These are phyloP conservation scores for Nyssa sinensis DNA, from an alignment of 148 eudicot species.

Conservation along the genomic window DNA sequence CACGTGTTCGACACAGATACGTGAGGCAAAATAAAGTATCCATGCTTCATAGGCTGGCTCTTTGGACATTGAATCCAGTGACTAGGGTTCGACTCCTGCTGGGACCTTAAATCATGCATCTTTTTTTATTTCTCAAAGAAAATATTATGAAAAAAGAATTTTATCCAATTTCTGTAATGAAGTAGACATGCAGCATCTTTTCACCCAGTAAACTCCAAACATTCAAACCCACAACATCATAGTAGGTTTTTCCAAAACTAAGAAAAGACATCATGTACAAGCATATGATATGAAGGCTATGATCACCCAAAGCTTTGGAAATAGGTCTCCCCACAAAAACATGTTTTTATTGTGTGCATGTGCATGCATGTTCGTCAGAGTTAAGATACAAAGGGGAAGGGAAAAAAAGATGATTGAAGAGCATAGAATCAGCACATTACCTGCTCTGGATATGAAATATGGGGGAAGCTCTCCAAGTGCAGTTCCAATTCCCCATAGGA, in stretches of 20 bases:
- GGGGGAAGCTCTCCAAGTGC: conserved; percentile 96
- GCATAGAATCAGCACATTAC: conserved; percentile 23
- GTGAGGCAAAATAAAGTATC: too few relatives aligned
- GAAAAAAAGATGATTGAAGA: not conserved
- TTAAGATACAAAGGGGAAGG: too few relatives aligned
- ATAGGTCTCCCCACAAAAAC: not conserved
- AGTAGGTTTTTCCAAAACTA: not conserved
- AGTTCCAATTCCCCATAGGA: conserved; percentile 87
- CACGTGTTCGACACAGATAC: too few relatives aligned
- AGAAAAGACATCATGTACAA: not conserved
- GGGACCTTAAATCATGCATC: too few relatives aligned
- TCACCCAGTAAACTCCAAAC: not conserved
- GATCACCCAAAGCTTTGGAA: not conserved
- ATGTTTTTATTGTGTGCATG: not conserved
- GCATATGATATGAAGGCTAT: not conserved
- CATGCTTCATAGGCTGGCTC: too few relatives aligned
- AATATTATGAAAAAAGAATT: too few relatives aligned
- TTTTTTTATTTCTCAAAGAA: too few relatives aligned
- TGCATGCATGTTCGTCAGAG: not conserved
- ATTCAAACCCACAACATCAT: not conserved
- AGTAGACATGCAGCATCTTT: not conserved
- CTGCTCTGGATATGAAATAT: conserved; percentile 87
- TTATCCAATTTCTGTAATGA: not conserved
- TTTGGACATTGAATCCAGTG: too few relatives aligned
- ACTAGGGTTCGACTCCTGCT: too few relatives aligned